These are phyloP conservation scores for Rhodamnia argentea DNA, from an alignment of 345 rosid genomes.

Conservation along the genomic window DNA sequence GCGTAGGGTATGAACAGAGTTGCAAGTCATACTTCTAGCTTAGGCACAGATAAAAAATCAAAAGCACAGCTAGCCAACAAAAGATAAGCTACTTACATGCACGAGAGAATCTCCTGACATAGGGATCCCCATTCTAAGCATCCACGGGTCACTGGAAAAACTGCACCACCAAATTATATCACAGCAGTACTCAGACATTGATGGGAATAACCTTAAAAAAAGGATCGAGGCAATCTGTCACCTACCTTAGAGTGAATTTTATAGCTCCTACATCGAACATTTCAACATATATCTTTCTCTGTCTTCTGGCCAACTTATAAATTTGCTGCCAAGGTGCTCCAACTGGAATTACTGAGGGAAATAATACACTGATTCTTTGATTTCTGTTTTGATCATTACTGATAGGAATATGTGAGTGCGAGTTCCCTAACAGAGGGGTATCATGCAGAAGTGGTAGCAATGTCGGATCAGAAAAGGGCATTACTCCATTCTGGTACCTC, in stretches of 20 bases:
- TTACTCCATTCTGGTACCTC: constrained; percentile 39
- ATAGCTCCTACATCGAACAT: constrained; percentile 66
- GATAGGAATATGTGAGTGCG: constrained; percentile 11
- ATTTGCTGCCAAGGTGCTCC: constrained; percentile 98
- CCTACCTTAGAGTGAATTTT: constrained; percentile 67
- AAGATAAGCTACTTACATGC: constrained; percentile 50
- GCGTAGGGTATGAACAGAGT: not conserved
- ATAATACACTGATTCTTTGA: constrained; percentile 22
- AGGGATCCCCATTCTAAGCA: constrained; percentile 62
- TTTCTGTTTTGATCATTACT: constrained; percentile 23
- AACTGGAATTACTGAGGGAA: constrained; percentile 70
- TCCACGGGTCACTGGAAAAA: constrained; percentile 96
- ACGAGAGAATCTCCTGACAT: constrained; percentile 75
- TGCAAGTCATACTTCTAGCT: not conserved
- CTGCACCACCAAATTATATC: constrained; percentile 32
- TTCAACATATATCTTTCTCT: constrained; percentile 80
- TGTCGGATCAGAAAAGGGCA: constrained; percentile 47
- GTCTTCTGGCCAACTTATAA: constrained; percentile 69
- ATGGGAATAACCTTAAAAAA: not conserved
- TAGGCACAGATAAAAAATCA: not conserved
- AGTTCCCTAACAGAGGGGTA: constrained; percentile 5
- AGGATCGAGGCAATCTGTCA: not conserved
- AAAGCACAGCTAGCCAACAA: not conserved
- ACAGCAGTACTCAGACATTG: not conserved
- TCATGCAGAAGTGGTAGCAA: constrained; percentile 25